Base-by-base conservation (phyloP, 208 protist species). In the Trypanosoma grayi region DNA sequence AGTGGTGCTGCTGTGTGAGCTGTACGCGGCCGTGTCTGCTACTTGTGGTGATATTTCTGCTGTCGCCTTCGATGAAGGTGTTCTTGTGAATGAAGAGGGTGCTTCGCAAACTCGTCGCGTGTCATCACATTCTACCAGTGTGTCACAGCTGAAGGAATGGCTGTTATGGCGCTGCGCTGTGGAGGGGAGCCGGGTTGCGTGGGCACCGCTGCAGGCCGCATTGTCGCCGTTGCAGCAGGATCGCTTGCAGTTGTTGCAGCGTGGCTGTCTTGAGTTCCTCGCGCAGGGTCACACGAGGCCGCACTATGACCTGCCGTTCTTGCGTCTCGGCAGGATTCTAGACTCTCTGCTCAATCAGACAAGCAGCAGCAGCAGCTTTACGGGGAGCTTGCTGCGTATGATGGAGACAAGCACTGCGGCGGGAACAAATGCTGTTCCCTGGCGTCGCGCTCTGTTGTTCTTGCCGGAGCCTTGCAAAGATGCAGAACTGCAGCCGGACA, bases 261-360 rank as follows among this genome's bases (percentile, higher is more conserved):
- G 27, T 14, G 73, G 67, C 25, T 81, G 75, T 64, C 18, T 69
- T 13, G 10, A 7, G 5, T 81, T 73, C 60, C 65, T 81, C 2
- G 10, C 53, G 25, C 33, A 63, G 16, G 30, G 18, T 13, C 68
- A 58, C 50, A 67, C 47, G 13, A 62, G 22, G 28, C 20, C 40
- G 14, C 60, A 67, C 43, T 73, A 73, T 55, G 75, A 81, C 39
- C 46, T 50, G 10, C 50, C 70, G 2, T 81, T 81, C 64, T 20
- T 81, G 1, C 40, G 33, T 1, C 58, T 73, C 50, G 75, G 75
- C 4, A 39, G 47, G 20, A 25, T 51, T n/a, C 34, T 76, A 41
- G 61, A 69, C 39, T 27, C 50, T 9, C 24, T 60, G 28, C 37
- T 73, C 14, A 16, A 18, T 40, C 58, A 60, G 0, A 40, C 16